Evolutionary conservation across 192 early-diverging fungal species (phyloP), one percentile per base, ranked within the genome.

Genomic region (Coemansia sp.): DNA sequence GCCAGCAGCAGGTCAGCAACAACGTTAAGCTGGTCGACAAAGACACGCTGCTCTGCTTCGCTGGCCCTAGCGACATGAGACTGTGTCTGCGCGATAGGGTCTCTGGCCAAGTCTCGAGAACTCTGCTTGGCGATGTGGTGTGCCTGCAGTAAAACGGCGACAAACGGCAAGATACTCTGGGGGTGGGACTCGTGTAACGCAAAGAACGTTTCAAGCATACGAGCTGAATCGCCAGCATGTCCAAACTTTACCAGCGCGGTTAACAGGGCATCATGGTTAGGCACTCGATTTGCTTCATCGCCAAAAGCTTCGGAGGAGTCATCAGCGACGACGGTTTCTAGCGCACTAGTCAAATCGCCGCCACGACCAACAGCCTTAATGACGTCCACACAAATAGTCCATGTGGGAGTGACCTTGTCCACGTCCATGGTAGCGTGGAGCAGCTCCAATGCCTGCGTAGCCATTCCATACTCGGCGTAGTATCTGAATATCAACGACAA

Each of bases 281-380:
- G 48, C 25, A 14, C 13, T 26, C 25, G 23, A 16, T 23, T 3
- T 0, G 13, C 8, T 13, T 52, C 48, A 26, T 52, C 48, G 3
- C 13, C 11, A 26, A 23, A 6, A 0, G 18, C 12, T 14, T 26
- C 48, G 23, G 48, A 14, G 4, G 25, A 10, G 26, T 25, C 13
- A 2, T 2, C 45, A 23, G 21, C 45, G 8, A 6, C 25, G 3
- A 52, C 13, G 14, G 48, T 26, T 14, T 52, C 48, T 28, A 37
- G 20, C 11, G 36, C 31, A 16, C 48, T 23, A 55, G 47, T 13
- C 26, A 64, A 21, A 9, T 55, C 13, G 25, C 50, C 50, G 42
- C 42, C 37, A 57, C 69, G 75, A 21, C 25, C 58, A 28, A 81
- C 33, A 0, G 78, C 73, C 14, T 61, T 62, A 45, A 65, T 63